Conservation (phyloP, 352 stramenopile species). For the Pythium monospermum region DNA sequence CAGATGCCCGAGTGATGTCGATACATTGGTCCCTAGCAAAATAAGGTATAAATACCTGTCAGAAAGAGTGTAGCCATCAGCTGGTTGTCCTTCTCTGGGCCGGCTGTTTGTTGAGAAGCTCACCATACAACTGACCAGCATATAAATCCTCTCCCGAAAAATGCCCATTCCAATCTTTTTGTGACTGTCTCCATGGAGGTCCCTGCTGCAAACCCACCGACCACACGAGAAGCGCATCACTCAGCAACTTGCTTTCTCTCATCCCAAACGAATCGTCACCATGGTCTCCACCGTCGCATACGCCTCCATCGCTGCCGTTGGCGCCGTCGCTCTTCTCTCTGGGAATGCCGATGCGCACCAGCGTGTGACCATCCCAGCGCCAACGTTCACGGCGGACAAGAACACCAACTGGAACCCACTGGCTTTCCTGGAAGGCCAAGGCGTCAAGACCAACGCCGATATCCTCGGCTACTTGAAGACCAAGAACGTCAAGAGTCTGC, state of each 20-base stretch:
- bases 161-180: too few relatives aligned
- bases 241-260: not conserved
- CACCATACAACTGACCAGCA: too few relatives aligned
- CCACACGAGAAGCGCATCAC: not conserved
- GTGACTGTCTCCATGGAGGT: too few relatives aligned
- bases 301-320: not conserved
- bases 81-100: too few relatives aligned
- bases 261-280: not conserved
- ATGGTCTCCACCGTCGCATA: not conserved
- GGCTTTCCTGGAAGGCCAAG: constrained; percentile 19
- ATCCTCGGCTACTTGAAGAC: constrained; percentile 28
- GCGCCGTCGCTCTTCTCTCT: not conserved
- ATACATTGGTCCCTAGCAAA: too few relatives aligned
- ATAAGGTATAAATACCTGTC: too few relatives aligned
- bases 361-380: not conserved
- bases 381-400: constrained; percentile 1
- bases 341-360: not conserved
- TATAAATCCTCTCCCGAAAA: too few relatives aligned
- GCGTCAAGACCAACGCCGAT: constrained; percentile 32
- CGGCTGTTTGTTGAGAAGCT: too few relatives aligned
- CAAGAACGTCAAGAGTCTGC: constrained; percentile 33
- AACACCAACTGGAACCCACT: constrained; percentile 2
- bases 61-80: too few relatives aligned
- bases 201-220: too few relatives aligned
- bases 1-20: too few relatives aligned